phyloP scores from a whole-genome alignment of 2,329 filamentous ascomycete species.

The Clonostachys rosea region DNA sequence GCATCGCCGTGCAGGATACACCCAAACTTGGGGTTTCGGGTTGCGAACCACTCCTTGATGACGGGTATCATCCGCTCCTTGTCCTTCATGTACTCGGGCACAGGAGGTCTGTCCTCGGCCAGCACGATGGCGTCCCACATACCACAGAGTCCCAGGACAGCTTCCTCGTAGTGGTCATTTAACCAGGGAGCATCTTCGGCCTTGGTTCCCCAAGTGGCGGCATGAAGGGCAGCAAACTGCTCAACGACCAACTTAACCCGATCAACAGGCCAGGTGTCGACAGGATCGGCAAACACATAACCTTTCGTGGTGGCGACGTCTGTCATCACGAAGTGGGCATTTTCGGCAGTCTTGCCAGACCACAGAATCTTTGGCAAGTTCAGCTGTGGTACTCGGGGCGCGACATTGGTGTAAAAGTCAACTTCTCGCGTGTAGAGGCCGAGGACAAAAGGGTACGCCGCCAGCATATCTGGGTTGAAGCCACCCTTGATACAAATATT shows the following conservation, averaged over 20 bases:
- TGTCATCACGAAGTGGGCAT: constrained; percentile 28
- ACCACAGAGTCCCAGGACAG: constrained; percentile 23
- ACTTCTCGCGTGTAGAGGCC: constrained; percentile 24
- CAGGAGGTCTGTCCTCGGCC: constrained; percentile 15
- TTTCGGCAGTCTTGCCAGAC: constrained; percentile 22
- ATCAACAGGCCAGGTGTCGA: constrained; percentile 22
- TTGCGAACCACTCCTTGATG: constrained; percentile 25
- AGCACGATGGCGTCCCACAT: constrained; percentile 22
- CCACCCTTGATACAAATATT: constrained; percentile 28
- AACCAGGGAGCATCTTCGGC: not conserved
- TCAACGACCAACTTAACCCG: constrained; percentile 25
- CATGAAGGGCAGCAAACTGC: constrained; percentile 34
- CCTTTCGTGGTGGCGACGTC: constrained; percentile 18
- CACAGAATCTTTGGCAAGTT: no score
- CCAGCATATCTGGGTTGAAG: constrained; percentile 26
- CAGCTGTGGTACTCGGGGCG: constrained; percentile 19
- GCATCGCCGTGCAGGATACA: constrained; percentile 36
- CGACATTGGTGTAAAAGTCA: constrained; percentile 26
- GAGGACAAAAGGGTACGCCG: constrained; percentile 20
- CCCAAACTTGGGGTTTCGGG: constrained; percentile 28
- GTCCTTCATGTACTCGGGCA: constrained; percentile 30
- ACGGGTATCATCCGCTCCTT: constrained; percentile 24
- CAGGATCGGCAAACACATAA: constrained; percentile 21
- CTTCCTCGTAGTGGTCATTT: constrained; percentile 28
- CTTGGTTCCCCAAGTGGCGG: constrained; percentile 24